Conservation (phyloP, 768 basidiomycete genomes). For the Tricholoma hemisulphureum region DNA sequence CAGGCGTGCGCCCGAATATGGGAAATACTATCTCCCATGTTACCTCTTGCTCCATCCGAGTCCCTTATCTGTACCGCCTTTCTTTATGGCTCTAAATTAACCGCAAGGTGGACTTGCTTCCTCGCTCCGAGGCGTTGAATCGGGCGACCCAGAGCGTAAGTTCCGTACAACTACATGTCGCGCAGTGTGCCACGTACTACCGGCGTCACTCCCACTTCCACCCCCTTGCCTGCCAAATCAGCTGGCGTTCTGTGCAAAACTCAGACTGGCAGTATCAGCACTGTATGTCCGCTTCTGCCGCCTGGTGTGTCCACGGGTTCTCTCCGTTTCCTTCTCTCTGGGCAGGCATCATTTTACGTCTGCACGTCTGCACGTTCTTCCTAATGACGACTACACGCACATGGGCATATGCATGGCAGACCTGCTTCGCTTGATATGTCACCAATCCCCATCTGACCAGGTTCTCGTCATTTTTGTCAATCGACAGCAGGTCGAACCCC, state of each 20-base stretch:
- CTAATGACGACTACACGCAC: background rate
- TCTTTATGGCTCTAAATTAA: background rate
- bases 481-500: background rate
- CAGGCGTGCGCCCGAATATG: background rate
- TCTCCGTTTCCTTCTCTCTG: background rate
- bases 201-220: background rate
- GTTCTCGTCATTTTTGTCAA: background rate
- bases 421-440: background rate
- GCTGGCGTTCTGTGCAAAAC: background rate
- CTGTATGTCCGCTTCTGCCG: constrained; percentile 1
- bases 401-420: background rate
- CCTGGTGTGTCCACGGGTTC: background rate
- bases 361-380: background rate
- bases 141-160: background rate
- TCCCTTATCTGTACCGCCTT: background rate
- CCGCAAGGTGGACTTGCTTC: background rate
- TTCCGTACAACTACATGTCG: background rate
- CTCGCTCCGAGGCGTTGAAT: background rate
- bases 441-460: background rate
- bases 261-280: constrained; percentile 1
- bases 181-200: background rate
- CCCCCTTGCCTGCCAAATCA: background rate
- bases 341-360: constrained; percentile 3
- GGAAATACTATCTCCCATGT: background rate
- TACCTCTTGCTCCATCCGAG: background rate